phyloP scores from a whole-genome alignment of 106 monocot genomes.

The Dendrobium catenatum region DNA sequence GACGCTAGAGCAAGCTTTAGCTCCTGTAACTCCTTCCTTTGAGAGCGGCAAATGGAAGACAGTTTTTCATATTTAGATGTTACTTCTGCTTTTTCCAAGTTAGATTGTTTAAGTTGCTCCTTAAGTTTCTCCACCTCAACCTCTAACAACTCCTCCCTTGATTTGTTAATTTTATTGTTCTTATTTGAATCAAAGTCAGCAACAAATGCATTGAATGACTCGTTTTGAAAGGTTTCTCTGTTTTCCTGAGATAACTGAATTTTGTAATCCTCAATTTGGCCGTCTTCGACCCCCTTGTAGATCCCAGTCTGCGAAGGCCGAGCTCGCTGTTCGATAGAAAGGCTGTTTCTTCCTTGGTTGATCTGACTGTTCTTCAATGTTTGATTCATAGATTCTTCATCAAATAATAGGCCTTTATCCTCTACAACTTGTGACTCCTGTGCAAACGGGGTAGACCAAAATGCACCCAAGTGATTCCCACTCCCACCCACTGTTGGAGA shows the following conservation, averaged over 20 bases:
- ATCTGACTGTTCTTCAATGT: slow-evolving; percentile 24
- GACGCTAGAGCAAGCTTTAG: slow-evolving; percentile 32
- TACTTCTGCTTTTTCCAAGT: slow-evolving; percentile 75
- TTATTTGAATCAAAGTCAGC: slow-evolving; percentile 53
- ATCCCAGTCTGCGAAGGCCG: slow-evolving; percentile 14
- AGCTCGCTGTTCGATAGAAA: slow-evolving; percentile 14
- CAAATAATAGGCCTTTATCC: slow-evolving; percentile 40
- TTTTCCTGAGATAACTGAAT: slow-evolving; percentile 56
- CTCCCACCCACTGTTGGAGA: slow-evolving; percentile 21
- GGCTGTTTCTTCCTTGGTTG: slow-evolving; percentile 20
- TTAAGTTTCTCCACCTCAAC: slow-evolving; percentile 62
- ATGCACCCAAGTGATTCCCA: slow-evolving; percentile 46
- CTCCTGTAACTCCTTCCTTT: slow-evolving; percentile 88
- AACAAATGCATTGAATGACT: slow-evolving; percentile 54
- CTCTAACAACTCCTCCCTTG: slow-evolving; percentile 39
- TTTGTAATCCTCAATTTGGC: slow-evolving; percentile 56
- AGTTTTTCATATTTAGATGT: slow-evolving; percentile 84
- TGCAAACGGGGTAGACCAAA: slow-evolving; percentile 83
- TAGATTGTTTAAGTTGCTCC: slow-evolving; percentile 66
- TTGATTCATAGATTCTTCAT: slow-evolving; percentile 35
- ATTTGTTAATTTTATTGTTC: slow-evolving; percentile 6
- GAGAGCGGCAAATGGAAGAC: slow-evolving; percentile 83
- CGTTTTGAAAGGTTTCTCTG: slow-evolving; percentile 32
- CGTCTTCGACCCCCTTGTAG: slow-evolving; percentile 15
- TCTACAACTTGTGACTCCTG: slow-evolving; percentile 26